A percentile compares a stretch with the other conserved stretches of the same genome.
Evolutionary conservation across 2,329 filamentous ascomycete species (phyloP).

Genomic region (Dryadomyces quercus-mongolicae): DNA sequence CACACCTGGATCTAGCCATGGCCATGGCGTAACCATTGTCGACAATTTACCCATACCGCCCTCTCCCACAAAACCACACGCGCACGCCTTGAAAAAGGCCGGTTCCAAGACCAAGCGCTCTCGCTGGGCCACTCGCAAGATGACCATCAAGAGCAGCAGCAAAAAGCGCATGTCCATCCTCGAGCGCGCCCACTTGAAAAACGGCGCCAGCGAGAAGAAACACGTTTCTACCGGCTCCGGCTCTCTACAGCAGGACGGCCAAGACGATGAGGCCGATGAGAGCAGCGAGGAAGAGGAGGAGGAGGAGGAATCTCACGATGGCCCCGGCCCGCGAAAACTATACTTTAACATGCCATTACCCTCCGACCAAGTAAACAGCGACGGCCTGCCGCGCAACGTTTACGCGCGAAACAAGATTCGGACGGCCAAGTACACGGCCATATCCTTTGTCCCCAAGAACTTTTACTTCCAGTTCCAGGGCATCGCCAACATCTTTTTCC

Average conservation of each 20-base stretch:
- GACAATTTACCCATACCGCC: slow-evolving; percentile 17
- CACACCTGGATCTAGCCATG: neutral
- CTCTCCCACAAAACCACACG: slow-evolving; percentile 1
- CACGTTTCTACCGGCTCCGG: slow-evolving; percentile 29
- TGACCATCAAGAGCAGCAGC: slow-evolving; percentile 60
- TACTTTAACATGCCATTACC: slow-evolving; percentile 85
- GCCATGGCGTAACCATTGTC: slow-evolving; percentile 11
- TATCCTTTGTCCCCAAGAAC: slow-evolving; percentile 95
- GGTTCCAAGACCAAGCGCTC: slow-evolving; percentile 53
- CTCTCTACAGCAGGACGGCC: slow-evolving; percentile 18
- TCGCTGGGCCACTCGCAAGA: slow-evolving; percentile 92
- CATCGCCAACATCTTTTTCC: slow-evolving; percentile 95
- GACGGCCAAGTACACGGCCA: slow-evolving; percentile 90
- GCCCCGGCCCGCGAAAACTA: slow-evolving; percentile 42
- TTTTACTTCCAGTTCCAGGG: slow-evolving; percentile 98
- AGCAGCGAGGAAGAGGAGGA: slow-evolving; percentile 22
- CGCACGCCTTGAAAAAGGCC: neutral
- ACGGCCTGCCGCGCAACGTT: slow-evolving; percentile 57
- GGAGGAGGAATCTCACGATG: slow-evolving; percentile 17
- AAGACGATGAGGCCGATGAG: slow-evolving; percentile 23
- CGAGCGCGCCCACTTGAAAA: slow-evolving; percentile 58
- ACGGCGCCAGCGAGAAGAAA: slow-evolving; percentile 57
- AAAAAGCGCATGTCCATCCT: slow-evolving; percentile 76
- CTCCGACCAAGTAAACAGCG: slow-evolving; percentile 60
- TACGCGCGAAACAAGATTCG: slow-evolving; percentile 93